A percentile compares a stretch with the other conserved stretches of the same genome.
Conservation (phyloP, 345 rosid species). For the Rhizophora mangle region DNA sequence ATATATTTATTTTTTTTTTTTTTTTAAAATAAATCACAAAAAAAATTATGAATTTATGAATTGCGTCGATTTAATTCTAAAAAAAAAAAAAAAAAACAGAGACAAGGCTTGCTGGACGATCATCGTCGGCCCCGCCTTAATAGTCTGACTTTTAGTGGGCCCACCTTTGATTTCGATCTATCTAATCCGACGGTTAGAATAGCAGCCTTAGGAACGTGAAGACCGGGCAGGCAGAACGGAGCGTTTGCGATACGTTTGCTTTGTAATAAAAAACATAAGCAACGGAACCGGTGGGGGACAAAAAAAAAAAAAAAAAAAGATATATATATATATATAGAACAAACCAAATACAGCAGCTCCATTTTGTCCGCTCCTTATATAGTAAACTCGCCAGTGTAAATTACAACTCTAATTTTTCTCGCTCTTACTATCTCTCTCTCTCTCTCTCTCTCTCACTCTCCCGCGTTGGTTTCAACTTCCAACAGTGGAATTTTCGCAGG, state of each 20-base stretch:
- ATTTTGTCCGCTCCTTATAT: background rate
- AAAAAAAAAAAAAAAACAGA: background rate
- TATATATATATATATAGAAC: background rate
- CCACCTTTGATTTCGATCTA: too few relatives aligned
- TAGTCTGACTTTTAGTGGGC: too few relatives aligned
- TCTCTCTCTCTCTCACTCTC: conserved; percentile 18
- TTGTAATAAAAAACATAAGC: background rate
- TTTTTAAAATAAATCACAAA: too few relatives aligned
- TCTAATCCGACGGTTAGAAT: too few relatives aligned
- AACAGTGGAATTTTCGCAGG: conserved; percentile 42
- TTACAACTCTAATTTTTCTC: background rate
- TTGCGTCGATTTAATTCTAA: too few relatives aligned
- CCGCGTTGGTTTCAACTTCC: conserved; percentile 11
- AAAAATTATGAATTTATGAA: too few relatives aligned
- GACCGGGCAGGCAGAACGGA: background rate
- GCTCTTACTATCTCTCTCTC: background rate
- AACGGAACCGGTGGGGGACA: background rate
- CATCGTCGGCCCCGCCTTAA: too few relatives aligned
- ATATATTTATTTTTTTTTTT: too few relatives aligned
- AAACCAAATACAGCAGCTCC: background rate
- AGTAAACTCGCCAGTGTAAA: too few relatives aligned
- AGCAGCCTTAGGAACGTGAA: too few relatives aligned
- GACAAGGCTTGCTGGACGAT: background rate
- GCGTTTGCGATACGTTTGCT: background rate
- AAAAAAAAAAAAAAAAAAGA: background rate